phyloP scores from a whole-genome alignment of 176 grass and related monocot genomes.

The Lolium perenne region DNA sequence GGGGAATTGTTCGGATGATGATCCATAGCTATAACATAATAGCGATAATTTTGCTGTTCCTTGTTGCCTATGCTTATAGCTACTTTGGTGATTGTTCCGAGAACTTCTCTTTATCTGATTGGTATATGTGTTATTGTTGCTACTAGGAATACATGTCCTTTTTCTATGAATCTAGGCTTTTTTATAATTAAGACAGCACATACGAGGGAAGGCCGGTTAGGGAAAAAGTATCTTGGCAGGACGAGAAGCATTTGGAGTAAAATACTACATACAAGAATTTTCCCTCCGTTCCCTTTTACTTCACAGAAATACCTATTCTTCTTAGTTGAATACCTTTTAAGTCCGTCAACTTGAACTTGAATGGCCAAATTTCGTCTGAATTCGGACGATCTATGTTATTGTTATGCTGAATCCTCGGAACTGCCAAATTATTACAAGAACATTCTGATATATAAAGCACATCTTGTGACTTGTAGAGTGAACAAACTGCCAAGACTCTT shows the following conservation, averaged over 20 bases:
- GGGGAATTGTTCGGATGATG: slow-evolving; percentile 43
- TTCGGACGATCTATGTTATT: not conserved
- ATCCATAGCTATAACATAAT: slow-evolving; percentile 45
- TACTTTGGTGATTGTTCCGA: slow-evolving; percentile 19
- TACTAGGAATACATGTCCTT: not conserved
- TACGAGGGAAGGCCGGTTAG: not conserved
- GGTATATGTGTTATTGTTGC: not conserved
- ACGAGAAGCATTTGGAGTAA: not conserved
- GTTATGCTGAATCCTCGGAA: not conserved
- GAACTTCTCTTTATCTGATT: slow-evolving; percentile 10
- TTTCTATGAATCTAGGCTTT: not conserved
- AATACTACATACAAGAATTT: not conserved
- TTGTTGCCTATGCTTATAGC: slow-evolving; percentile 25
- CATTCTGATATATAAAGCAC: not conserved
- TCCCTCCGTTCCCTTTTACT: not conserved
- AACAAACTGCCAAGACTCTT: not conserved
- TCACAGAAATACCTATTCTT: not conserved
- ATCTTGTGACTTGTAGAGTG: not conserved
- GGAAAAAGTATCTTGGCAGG: not conserved
- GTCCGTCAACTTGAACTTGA: not conserved
- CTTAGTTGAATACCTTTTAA: not conserved
- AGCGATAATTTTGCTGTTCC: slow-evolving; percentile 35
- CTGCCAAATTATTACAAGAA: not conserved
- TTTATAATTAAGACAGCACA: not conserved
- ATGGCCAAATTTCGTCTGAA: not conserved